These are phyloP conservation scores for Phytophthora sp. DNA, from an alignment of 352 stramenopile species.

Conservation along the genomic window DNA sequence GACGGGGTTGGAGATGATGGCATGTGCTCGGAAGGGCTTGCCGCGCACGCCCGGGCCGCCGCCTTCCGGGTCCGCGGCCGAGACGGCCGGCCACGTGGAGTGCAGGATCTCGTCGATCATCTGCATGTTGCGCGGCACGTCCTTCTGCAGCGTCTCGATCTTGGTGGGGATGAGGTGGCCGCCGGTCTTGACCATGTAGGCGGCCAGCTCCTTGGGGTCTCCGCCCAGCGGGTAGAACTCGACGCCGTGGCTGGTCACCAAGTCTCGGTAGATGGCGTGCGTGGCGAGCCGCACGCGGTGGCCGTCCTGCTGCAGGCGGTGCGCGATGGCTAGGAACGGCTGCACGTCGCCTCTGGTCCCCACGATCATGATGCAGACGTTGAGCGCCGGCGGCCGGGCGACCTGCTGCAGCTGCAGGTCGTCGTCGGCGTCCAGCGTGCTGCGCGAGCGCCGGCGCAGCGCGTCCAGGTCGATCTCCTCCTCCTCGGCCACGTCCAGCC, in stretches of 20 bases:
- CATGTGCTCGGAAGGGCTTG: conserved; percentile 79
- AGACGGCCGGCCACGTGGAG: conserved; percentile 87
- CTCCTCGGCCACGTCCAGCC: conserved; percentile 32
- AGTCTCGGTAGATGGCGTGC: conserved; percentile 85
- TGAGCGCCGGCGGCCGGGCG: conserved; percentile 25
- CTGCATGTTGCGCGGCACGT: conserved; percentile 79
- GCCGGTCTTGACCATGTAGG: conserved; percentile 92
- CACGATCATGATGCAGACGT: conserved; percentile 84
- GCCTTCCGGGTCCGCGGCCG: conserved; percentile 70
- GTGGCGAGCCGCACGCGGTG: conserved; percentile 92
- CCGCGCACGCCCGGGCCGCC: conserved; percentile 37
- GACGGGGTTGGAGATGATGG: conserved; percentile 94
- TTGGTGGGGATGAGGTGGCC: conserved; percentile 72
- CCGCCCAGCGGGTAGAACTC: conserved; percentile 81
- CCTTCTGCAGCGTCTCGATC: conserved; percentile 55
- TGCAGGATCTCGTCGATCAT: conserved; percentile 91
- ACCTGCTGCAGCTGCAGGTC: conserved; percentile 1
- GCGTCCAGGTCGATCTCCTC: conserved; percentile 38
- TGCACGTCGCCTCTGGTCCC: conserved; percentile 78
- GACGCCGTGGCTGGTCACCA: conserved; percentile 68
- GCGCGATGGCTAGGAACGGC: conserved; percentile 72
- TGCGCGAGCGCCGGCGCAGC: conserved; percentile 10
- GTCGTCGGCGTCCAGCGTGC: conserved; percentile 13
- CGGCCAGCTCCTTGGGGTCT: conserved; percentile 69
- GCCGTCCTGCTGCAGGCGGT: conserved; percentile 71